A percentile compares a stretch with the other conserved stretches of the same genome.
Evolutionary conservation across 1,284 basidiomycete genomes (phyloP).

Genomic region (Cutaneotrichosporon sp.): DNA sequence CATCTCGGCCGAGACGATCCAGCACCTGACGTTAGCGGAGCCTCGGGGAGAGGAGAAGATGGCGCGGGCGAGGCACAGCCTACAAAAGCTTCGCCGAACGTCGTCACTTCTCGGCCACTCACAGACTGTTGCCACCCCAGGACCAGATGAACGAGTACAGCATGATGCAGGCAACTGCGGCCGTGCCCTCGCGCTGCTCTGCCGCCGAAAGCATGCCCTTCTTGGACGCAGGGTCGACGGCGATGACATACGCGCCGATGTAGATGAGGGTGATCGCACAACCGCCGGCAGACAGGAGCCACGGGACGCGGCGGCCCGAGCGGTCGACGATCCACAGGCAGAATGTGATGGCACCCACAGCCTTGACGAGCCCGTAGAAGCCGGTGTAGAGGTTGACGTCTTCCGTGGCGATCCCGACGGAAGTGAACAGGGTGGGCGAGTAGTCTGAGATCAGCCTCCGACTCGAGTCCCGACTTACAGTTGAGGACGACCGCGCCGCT

Average conservation of each 20-base stretch:
- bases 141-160: slow-evolving; percentile 30
- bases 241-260: slow-evolving; percentile 34
- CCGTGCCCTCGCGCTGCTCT: slow-evolving; percentile 27
- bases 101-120: no score
- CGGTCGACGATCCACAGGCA: slow-evolving; percentile 41
- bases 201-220: slow-evolving; percentile 22
- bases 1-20: no score
- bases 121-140: no score
- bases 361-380: slow-evolving; percentile 55
- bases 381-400: slow-evolving; percentile 50
- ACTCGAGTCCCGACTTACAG: neutral
- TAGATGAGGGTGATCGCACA: slow-evolving; percentile 34
- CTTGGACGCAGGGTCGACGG: slow-evolving; percentile 23
- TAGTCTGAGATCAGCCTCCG: slow-evolving; percentile 26
- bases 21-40: no score
- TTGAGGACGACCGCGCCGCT: slow-evolving; percentile 6
- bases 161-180: slow-evolving; percentile 35
- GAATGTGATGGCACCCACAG: slow-evolving; percentile 32
- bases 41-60: neutral
- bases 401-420: slow-evolving; percentile 38
- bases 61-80: no score
- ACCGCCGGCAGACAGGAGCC: slow-evolving; percentile 29
- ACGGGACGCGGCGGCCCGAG: slow-evolving; percentile 38
- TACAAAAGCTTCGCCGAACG: no score
- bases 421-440: slow-evolving; percentile 36